A percentile compares a stretch with the other conserved stretches of the same genome.
phyloP scores from a whole-genome alignment of 208 protist species.

The Crithidia fasciculata region DNA sequence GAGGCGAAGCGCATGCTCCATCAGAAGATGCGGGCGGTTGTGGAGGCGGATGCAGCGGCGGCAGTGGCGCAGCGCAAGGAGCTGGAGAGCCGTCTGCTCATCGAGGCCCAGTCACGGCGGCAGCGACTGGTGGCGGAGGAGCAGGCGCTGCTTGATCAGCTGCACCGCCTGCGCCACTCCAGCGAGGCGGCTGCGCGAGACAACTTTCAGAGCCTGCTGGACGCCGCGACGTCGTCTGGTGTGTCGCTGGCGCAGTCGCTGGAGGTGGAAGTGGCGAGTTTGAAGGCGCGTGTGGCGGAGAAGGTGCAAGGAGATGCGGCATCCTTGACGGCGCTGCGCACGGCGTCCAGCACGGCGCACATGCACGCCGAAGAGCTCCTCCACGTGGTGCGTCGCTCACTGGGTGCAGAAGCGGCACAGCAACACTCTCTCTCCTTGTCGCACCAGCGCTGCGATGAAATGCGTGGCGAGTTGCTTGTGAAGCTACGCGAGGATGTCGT shows the following conservation, averaged over 20 bases:
- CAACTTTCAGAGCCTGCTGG: conserved; percentile 14
- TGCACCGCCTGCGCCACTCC: conserved; percentile 38
- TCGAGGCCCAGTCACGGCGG: conserved; percentile 43
- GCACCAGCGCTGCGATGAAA: conserved; percentile 32
- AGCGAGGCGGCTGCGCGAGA: conserved; percentile 22
- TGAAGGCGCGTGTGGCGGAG: conserved; percentile 32
- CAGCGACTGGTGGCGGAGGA: conserved; percentile 50
- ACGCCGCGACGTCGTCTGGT: conserved; percentile 8
- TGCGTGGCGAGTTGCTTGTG: conserved; percentile 29
- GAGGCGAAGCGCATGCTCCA: conserved; percentile 28
- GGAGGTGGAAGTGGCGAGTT: conserved; percentile 24
- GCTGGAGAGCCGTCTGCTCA: conserved; percentile 41
- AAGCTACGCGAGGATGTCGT: conserved; percentile 38
- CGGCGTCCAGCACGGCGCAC: conserved; percentile 7
- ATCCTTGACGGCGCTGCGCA: not conserved
- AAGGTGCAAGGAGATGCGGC: conserved; percentile 30
- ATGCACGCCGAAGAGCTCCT: conserved; percentile 56
- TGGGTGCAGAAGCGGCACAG: conserved; percentile 30
- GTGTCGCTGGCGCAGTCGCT: conserved; percentile 9
- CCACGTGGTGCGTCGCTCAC: conserved; percentile 24
- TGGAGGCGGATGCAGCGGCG: conserved; percentile 47
- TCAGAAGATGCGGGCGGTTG: conserved; percentile 30
- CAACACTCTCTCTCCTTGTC: conserved; percentile 25
- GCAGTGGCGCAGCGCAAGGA: conserved; percentile 40
- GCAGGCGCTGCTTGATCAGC: conserved; percentile 46